Conservation (phyloP, 805 yeast species). For the Pichia manshurica region DNA sequence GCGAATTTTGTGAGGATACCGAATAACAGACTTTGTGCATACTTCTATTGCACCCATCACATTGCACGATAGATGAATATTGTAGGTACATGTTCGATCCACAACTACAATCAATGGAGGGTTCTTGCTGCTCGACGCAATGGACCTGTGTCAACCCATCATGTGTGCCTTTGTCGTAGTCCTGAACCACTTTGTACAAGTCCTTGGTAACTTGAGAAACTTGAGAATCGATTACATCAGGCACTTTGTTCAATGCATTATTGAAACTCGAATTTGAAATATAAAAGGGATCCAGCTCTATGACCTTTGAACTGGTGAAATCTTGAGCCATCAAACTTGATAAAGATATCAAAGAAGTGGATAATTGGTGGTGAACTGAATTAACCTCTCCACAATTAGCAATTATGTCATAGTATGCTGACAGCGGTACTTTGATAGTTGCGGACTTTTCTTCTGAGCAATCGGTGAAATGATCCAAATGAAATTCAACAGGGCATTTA, state of each 20-base stretch:
- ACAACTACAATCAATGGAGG: conserved; percentile 20
- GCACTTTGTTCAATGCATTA: neutral
- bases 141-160: conserved; percentile 13
- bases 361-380: conserved; percentile 21
- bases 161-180: neutral
- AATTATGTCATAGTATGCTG: conserved; percentile 15
- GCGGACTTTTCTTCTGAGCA: conserved; percentile 34
- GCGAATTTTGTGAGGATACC: neutral
- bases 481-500: conserved; percentile 40
- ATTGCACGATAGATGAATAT: conserved; percentile 16
- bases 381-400: conserved; percentile 22
- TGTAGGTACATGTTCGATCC: conserved; percentile 10
- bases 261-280: conserved; percentile 1
- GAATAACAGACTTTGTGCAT: conserved; percentile 22
- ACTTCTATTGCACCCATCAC: conserved; percentile 15
- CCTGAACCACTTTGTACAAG: conserved; percentile 13
- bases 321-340: conserved; percentile 30
- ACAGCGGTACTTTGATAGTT: conserved; percentile 32
- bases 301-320: conserved; percentile 19
- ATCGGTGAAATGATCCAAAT: conserved; percentile 40
- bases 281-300: conserved; percentile 28
- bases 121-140: neutral
- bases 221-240: neutral
- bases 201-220: conserved; percentile 25
- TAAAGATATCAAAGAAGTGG: conserved; percentile 25